Conservation (phyloP, 2,329 filamentous ascomycete genomes). For the Xylaria sp. region DNA sequence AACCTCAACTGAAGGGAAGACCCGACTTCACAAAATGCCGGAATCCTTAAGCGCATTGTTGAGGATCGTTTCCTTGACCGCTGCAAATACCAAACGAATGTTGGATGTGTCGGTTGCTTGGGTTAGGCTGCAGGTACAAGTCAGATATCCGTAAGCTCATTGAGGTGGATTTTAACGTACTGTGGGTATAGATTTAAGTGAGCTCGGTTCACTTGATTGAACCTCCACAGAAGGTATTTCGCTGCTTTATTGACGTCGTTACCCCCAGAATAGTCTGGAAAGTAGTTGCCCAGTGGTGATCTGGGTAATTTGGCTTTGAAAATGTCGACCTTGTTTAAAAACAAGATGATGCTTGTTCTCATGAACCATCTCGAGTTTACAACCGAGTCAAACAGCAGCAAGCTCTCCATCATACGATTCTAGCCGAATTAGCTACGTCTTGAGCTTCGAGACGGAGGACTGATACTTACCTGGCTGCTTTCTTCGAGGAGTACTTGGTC, state of each 20-base stretch:
- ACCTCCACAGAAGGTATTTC: constrained; percentile 97
- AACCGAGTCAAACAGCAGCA: constrained; percentile 96
- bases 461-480: constrained; percentile 83
- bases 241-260: constrained; percentile 98
- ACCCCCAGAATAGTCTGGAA: constrained; percentile 96
- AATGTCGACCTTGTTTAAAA: constrained; percentile 98
- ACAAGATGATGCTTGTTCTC: constrained; percentile 97
- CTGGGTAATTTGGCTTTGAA: constrained; percentile 94
- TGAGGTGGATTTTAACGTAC: constrained; percentile 66
- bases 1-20: constrained; percentile 34
- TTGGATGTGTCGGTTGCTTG: constrained; percentile 99
- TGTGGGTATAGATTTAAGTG: constrained; percentile 98
- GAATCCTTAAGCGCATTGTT: constrained; percentile 99
- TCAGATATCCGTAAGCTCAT: constrained; percentile 36
- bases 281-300: constrained; percentile 93
- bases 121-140: constrained; percentile 73
- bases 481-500: constrained; percentile 97
- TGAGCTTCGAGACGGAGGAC: not conserved
- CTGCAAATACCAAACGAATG: constrained; percentile 96
- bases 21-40: constrained; percentile 79
- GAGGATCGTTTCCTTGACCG: constrained; percentile 97
- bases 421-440: constrained; percentile 52
- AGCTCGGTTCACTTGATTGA: constrained; percentile 97
- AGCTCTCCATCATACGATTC: constrained; percentile 99
- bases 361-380: constrained; percentile 99